These are phyloP conservation scores for Epichloe sylvatica DNA, from an alignment of 2,329 filamentous ascomycete genomes.

Conservation along the genomic window DNA sequence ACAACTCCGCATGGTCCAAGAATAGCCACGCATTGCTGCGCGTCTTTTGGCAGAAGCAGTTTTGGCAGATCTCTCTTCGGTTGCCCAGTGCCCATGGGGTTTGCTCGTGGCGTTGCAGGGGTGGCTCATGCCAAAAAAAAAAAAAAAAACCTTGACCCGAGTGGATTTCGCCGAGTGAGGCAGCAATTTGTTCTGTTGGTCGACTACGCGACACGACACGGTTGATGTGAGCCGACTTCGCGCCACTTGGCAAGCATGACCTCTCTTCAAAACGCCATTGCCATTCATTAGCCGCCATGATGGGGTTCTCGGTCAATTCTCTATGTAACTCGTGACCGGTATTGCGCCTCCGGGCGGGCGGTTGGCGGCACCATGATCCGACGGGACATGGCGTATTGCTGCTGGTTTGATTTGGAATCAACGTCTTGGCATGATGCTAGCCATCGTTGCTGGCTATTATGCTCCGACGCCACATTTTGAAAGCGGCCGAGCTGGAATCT, in stretches of 20 bases:
- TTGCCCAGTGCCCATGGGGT: too few relatives aligned
- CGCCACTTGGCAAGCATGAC: too few relatives aligned
- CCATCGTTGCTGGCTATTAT: not conserved
- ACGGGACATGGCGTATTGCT: not conserved
- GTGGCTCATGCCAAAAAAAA: too few relatives aligned
- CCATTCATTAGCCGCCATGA: not conserved
- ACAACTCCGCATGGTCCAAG: not conserved
- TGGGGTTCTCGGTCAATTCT: not conserved
- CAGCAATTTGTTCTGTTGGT: too few relatives aligned
- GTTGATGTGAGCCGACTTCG: too few relatives aligned
- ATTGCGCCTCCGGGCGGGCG: not conserved
- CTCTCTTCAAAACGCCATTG: too few relatives aligned
- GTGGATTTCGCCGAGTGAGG: too few relatives aligned
- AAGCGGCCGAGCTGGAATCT: not conserved
- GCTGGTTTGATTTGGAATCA: too few relatives aligned
- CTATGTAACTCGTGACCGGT: not conserved
- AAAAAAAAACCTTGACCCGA: too few relatives aligned
- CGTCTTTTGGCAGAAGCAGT: not conserved
- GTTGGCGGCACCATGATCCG: not conserved
- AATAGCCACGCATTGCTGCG: not conserved
- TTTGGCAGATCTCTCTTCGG: not conserved
- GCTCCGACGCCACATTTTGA: not conserved
- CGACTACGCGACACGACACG: too few relatives aligned
- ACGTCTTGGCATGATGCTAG: too few relatives aligned
- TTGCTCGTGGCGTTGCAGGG: too few relatives aligned